A percentile compares a stretch with the other conserved stretches of the same genome.
phyloP scores from a whole-genome alignment of 306 rosid genomes.

The Astragalus membranaceus region DNA sequence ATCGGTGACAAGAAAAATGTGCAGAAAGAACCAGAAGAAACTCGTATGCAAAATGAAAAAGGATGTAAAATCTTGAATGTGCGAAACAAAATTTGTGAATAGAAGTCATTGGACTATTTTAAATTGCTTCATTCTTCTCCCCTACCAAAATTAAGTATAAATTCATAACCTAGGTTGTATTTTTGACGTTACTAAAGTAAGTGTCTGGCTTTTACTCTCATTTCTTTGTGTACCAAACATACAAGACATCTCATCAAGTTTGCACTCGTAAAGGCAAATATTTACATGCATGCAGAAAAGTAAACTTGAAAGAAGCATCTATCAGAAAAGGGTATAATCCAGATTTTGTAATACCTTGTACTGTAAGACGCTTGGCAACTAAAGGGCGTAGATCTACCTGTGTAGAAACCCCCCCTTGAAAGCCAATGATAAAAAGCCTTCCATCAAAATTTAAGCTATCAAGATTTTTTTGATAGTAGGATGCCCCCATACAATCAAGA shows the following conservation, averaged over 20 bases:
- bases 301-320: neutral
- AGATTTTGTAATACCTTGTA: conserved; percentile 55
- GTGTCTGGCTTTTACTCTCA: neutral
- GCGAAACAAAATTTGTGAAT: neutral
- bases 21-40: neutral
- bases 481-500: conserved; percentile 84
- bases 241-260: neutral
- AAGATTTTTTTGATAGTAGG: conserved; percentile 60
- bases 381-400: conserved; percentile 53
- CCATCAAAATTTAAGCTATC: conserved; percentile 83
- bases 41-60: neutral
- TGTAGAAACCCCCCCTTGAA: conserved; percentile 51
- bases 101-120: neutral
- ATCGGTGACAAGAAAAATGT: neutral
- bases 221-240: neutral
- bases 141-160: neutral
- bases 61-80: neutral
- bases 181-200: neutral
- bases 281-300: neutral
- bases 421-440: conserved; percentile 79
- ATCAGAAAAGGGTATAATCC: neutral
- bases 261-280: neutral
- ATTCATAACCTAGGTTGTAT: neutral
- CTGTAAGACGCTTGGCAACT: conserved; percentile 78
- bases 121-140: neutral